Evolutionary conservation across 208 protist species (phyloP).

Genomic region (Trichomonas vaginalis): DNA sequence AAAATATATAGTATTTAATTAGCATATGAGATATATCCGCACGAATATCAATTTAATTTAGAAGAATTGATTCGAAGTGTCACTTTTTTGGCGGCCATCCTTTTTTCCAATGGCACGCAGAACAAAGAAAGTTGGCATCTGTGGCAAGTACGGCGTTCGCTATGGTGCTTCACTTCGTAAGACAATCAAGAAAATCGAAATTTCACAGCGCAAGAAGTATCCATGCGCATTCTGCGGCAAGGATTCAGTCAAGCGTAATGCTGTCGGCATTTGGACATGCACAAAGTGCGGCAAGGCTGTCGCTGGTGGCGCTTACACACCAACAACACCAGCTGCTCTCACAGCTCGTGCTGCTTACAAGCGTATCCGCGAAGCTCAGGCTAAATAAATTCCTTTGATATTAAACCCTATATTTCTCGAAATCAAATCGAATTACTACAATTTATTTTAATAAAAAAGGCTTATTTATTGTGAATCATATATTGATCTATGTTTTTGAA

Average conservation of each 20-base stretch:
- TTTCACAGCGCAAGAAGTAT: constrained; percentile 36
- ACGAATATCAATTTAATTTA: too few relatives aligned
- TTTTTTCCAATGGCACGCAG: constrained; percentile 6
- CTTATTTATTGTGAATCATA: too few relatives aligned
- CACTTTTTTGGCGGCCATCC: neutral
- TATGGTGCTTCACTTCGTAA: constrained; percentile 52
- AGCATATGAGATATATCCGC: too few relatives aligned
- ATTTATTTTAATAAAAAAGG: too few relatives aligned
- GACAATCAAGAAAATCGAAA: constrained; percentile 44
- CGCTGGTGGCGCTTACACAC: constrained; percentile 45
- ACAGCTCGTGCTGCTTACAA: constrained; percentile 21
- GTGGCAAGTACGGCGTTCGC: constrained; percentile 52
- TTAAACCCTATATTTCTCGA: neutral
- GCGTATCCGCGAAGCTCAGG: constrained; percentile 17
- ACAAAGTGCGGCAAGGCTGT: too few relatives aligned
- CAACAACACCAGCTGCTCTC: constrained; percentile 19
- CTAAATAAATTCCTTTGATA: neutral
- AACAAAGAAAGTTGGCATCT: constrained; percentile 56
- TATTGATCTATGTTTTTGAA: too few relatives aligned
- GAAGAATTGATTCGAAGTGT: too few relatives aligned
- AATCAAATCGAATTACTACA: too few relatives aligned
- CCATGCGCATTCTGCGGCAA: constrained; percentile 54
- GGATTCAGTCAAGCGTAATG: constrained; percentile 41
- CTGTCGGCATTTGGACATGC: constrained; percentile 52
- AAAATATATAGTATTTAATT: too few relatives aligned